Base-by-base conservation (phyloP, 768 basidiomycete genomes). In the Austroboletus eburneus region DNA sequence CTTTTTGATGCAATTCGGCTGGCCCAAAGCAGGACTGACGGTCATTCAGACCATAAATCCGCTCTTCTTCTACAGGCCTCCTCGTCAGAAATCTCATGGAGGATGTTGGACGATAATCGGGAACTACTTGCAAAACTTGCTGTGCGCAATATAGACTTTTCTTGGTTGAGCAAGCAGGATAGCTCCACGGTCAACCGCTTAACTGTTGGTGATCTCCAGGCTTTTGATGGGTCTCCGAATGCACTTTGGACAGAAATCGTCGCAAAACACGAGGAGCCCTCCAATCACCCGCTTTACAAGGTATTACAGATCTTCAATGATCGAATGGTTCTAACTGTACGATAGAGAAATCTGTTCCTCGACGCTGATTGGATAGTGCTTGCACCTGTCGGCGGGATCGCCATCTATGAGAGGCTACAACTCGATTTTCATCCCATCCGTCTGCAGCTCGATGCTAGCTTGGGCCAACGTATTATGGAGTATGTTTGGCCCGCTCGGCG, bases 371-470 rank as follows among this genome's bases (percentile, higher is more conserved):
- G 92, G 93, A 80, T 76, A 4, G 77, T 88, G 21, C 71, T 91
- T n/a, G 79, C 91, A 1, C 89, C 92, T 14, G 92, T 97, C 20
- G 94, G 92, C 17, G 94, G 94, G 12, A 96, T 98, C 54, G 80
- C 85, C 2, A 89, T 96, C 52, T 85, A 91, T 63, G 84, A 91
- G 62, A 73, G 76, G 23, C 89, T 96, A 55, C 81, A 87, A 52
- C 69, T 95, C 29, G 77, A 80, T 22, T 71, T 96, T 34, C 91
- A 94, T 63, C 94, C 93, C 0, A 75, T 97, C 55, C 81, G 85
- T 24, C 74, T 96, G 7, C 89, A 91, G 54, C 75, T 97, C 40
- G 94, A 98, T 65, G 82, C 88, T 22, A 78, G 76, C 52, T 76
- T 94, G 23, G 92, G 91, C 9, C 76, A 77, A 17, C 75, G 81